Conservation (phyloP, 495 filamentous ascomycete genomes). For the Xylaria nigripes region DNA sequence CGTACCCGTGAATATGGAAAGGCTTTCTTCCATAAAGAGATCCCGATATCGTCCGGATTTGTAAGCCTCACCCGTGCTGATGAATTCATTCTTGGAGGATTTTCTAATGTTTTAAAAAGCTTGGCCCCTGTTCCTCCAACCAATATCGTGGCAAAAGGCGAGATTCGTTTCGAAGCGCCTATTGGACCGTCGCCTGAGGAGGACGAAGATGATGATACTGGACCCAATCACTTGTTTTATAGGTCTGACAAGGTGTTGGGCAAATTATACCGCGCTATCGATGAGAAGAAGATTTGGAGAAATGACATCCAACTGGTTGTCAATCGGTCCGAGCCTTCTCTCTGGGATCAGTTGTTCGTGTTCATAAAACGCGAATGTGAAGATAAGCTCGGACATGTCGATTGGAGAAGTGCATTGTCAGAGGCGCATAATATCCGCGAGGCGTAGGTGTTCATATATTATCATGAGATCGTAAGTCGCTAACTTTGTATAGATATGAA, state of each 20-base stretch:
- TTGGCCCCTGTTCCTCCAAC: conserved; percentile 58
- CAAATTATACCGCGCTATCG: conserved; percentile 61
- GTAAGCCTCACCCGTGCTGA: conserved; percentile 21
- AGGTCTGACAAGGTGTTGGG: conserved; percentile 62
- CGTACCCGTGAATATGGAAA: conserved; percentile 46
- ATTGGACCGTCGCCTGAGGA: conserved; percentile 28
- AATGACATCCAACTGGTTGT: conserved; percentile 39
- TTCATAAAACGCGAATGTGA: conserved; percentile 32
- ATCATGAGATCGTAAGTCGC: neutral
- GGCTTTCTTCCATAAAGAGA: conserved; percentile 19
- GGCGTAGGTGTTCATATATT: conserved; percentile 33
- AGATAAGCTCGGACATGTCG: conserved; percentile 8
- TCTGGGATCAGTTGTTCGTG: conserved; percentile 41
- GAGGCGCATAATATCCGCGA: conserved; percentile 49
- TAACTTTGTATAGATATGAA: conserved; percentile 52
- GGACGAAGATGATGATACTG: conserved; percentile 48
- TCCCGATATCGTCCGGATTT: conserved; percentile 33
- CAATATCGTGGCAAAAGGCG: conserved; percentile 38
- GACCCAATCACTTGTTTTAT: conserved; percentile 51
- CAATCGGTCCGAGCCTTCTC: conserved; percentile 10
- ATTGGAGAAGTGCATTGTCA: conserved; percentile 27
- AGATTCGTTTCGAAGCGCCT: conserved; percentile 37
- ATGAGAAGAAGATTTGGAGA: conserved; percentile 60
- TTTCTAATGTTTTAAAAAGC: conserved; percentile 18
- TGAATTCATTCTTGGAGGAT: neutral